Evolutionary conservation across 352 stramenopile species (phyloP), one percentile per base, ranked within the genome.

Genomic region (Pythium pyrilobum): DNA sequence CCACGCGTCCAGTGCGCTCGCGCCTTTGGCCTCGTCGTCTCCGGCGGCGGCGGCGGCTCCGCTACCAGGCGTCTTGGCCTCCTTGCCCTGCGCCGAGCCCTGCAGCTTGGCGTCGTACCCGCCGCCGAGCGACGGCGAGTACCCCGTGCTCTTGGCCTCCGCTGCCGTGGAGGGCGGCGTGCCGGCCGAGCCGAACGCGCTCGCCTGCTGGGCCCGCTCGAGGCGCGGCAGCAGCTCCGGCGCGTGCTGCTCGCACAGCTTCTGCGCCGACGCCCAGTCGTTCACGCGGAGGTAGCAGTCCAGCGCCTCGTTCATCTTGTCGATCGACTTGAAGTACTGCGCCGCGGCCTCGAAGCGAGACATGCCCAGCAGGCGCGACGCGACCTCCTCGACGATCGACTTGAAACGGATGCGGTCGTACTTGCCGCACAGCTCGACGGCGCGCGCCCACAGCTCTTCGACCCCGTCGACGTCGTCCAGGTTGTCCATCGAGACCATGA

Each of bases 251-350:
- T 93, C 80, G 40, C 82, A 93, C 11, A 91, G 65, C 32, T 80
- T 85, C 55, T 93, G 82, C 0, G 81, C 78, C 20, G 71, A 79
- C 15, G 53, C 50, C 79, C 81, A 94, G 64, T 92, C 87, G 59
- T 87, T 86, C 15, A 79, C 72, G 11, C 79, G 77, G 32, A 92
- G 60, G 43, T 89, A 96, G 55, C 86, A 89, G 39, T 93, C 81
- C 8, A 98, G 71, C 4, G 93, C 92, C 60, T 97, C 89, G 55
- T 96, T 92, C 69, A 96, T 87, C 70, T 96, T 90, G 67, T 96
- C 80, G 40, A 93, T 90, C 8, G 79, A 83, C 59, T 88, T 71
- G 63, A 97, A 94, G 31, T 97, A 80, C 34, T 85, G 69, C n/a
- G 85, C 92, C 1, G 93, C 92, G 0, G 81, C 56, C 44, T 97